Evolutionary conservation across 225 moss, liverwort and hornwort genomes (phyloP), one percentile per base, ranked within the genome.

Genomic region (Physcomitrellopsis africana): DNA sequence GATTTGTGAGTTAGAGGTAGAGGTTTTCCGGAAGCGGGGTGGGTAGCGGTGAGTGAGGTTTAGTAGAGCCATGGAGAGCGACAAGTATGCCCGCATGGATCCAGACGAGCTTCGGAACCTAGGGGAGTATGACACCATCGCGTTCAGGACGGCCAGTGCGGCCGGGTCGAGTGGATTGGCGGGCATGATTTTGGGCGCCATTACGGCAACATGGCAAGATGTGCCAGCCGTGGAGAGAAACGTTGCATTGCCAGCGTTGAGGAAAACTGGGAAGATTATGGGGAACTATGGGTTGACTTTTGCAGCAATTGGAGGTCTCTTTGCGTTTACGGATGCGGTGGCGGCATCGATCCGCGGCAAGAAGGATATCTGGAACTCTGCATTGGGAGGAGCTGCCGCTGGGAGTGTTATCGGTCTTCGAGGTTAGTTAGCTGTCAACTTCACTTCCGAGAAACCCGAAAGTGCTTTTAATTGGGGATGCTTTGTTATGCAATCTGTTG

Each of bases 141-240:
- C 85, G 42, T 97, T 97, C 89, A 86, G 41, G 82, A 92, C 92
- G 9, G 48, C 83, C 43, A 97, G 88, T 60, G 92, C 89, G 19
- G 81, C 76, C 10, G 96, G 82, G 62, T 94, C 94, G 18, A 92
- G 96, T 67, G 81, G 83, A 12, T 0, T 94, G 68, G 91, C 86
- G 12, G 96, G 94, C 59, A 80, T 79, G 32, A 83, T 92, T 69
- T 42, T 91, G 54, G 96, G 94, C 17, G 92, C 94, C 44, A 75
- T 94, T 63, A 79, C 88, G 11, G 94, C 96, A 3, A 89, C 96
- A 42, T 97, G 96, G 96, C 82, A 90, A 61, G 92, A 97, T 74
- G 94, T 94, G 67, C 91, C 94, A 32, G 87, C 90, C 41, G 87
- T 97, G 11, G 91, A 94, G 81, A 81, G 86, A 82, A 97, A 97